Evolutionary conservation across 306 rosid species (phyloP).

Genomic region (Cucumis melo): DNA sequence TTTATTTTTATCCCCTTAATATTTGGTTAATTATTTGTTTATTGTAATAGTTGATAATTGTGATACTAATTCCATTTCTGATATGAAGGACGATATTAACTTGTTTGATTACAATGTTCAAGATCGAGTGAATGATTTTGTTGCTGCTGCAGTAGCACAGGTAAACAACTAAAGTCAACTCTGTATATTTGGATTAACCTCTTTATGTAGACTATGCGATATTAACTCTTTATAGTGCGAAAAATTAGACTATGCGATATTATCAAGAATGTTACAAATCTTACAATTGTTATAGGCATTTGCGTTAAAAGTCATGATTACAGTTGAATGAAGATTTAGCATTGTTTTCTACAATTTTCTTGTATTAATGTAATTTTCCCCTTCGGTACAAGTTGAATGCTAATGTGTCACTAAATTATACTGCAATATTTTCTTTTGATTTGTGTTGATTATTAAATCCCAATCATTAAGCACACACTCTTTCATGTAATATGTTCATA

Average conservation of each 20-base stretch:
- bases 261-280: not conserved
- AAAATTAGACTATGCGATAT: not conserved
- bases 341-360: not conserved
- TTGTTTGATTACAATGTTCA: constrained; percentile 47
- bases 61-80: not conserved
- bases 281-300: not conserved
- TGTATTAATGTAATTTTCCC: not conserved
- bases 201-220: not conserved
- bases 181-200: not conserved
- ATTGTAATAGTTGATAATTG: not conserved
- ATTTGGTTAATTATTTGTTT: not conserved
- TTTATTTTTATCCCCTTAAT: not conserved
- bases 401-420: not conserved
- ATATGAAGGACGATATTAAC: constrained; percentile 26
- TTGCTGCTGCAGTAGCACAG: constrained; percentile 45
- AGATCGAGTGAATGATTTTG: constrained; percentile 38
- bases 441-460: not conserved
- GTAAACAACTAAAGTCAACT: constrained; percentile 14
- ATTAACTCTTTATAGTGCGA: not conserved
- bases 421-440: not conserved
- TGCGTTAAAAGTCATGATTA: not conserved
- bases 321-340: not conserved
- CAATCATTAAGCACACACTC: not conserved
- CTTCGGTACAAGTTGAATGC: not conserved
- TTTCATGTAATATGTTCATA: not conserved